phyloP scores from a whole-genome alignment of 495 filamentous ascomycete genomes.

The Penicillium daleae region DNA sequence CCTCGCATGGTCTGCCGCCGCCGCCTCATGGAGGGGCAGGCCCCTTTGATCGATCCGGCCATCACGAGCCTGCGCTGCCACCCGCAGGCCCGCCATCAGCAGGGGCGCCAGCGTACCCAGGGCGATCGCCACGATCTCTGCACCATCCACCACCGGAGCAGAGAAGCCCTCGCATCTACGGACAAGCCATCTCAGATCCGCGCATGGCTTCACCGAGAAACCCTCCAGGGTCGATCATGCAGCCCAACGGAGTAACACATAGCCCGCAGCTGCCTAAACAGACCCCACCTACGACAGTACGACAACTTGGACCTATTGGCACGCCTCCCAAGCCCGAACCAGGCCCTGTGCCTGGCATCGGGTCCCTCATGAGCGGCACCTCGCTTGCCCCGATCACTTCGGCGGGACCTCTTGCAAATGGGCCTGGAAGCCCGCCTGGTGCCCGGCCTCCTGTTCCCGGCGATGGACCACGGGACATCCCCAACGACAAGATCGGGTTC shows the following conservation, averaged over 20 bases:
- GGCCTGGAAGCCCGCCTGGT: constrained; percentile 19
- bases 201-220: constrained; percentile 46
- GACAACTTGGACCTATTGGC: constrained; percentile 26
- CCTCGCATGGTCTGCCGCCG: constrained; percentile 32
- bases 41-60: constrained; percentile 42
- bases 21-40: constrained; percentile 31
- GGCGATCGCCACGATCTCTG: constrained; percentile 43
- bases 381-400: constrained; percentile 47
- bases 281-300: constrained; percentile 29
- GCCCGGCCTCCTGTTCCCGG: constrained; percentile 26
- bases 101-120: constrained; percentile 30
- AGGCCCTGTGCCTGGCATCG: constrained; percentile 56
- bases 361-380: constrained; percentile 54
- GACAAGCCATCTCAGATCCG: constrained; percentile 29
- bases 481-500: constrained; percentile 64
- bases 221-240: constrained; percentile 32
- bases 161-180: constrained; percentile 40
- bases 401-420: constrained; percentile 25
- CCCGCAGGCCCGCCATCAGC: constrained; percentile 29
- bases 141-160: constrained; percentile 36
- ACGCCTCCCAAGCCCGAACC: constrained; percentile 34
- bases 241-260: constrained; percentile 29
- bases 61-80: constrained; percentile 34
- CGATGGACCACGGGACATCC: constrained; percentile 64
- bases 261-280: constrained; percentile 42